phyloP scores from a whole-genome alignment of 225 moss, liverwort and hornwort species.

The Physcomitrium patens region DNA sequence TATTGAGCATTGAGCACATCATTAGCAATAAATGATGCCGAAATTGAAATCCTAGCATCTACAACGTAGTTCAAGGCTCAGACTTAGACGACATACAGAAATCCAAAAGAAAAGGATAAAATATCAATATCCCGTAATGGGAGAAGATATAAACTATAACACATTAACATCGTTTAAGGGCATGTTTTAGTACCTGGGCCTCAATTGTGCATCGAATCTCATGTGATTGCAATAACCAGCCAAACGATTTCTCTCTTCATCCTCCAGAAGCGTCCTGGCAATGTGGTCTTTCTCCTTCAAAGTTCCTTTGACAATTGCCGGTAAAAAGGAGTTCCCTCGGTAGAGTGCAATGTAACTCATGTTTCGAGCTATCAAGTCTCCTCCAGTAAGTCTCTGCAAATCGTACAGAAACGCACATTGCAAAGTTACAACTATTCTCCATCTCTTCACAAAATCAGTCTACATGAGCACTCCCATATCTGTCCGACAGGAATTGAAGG shows the following conservation, averaged over 20 bases:
- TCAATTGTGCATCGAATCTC: conserved; percentile 22
- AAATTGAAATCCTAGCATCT: background rate
- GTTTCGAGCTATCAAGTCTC: conserved; percentile 73
- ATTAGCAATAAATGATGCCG: background rate
- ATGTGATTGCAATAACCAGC: conserved; percentile 35
- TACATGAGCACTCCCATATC: background rate
- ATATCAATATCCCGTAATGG: too few species aligned
- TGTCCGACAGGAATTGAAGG: background rate
- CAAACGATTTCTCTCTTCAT: conserved; percentile 75
- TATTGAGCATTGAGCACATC: background rate
- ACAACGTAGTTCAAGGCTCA: background rate
- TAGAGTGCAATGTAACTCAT: conserved; percentile 81
- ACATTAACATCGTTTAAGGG: background rate
- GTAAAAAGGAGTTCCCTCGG: conserved; percentile 94
- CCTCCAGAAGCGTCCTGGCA: conserved; percentile 61
- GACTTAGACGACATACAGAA: background rate
- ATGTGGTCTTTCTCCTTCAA: conserved; percentile 64
- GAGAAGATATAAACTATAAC: too few species aligned
- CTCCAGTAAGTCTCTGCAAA: conserved; percentile 87
- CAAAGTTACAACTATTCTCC: conserved; percentile 22
- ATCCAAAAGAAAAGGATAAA: background rate
- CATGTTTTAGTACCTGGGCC: conserved; percentile 37
- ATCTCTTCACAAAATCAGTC: conserved; percentile 13
- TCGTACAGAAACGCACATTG: conserved; percentile 2
- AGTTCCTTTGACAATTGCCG: conserved; percentile 62